These are phyloP conservation scores for Cyclotella baltica DNA, from an alignment of 108 stramenopile species.

Conservation along the genomic window DNA sequence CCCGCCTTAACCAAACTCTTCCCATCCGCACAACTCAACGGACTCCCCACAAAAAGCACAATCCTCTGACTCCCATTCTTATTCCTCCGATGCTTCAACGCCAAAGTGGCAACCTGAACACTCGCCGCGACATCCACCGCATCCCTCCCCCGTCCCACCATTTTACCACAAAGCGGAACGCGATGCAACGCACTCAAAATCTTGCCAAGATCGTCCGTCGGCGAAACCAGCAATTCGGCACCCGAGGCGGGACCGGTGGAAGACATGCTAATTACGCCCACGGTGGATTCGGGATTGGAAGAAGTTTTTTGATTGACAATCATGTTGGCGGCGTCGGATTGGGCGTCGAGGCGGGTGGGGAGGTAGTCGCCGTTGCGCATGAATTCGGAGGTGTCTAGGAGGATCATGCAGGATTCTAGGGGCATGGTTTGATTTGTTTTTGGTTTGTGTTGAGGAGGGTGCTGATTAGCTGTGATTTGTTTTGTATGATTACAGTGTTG, in stretches of 20 bases:
- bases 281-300: constrained; percentile 96
- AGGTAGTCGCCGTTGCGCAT: constrained; percentile 99
- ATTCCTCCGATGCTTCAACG: constrained; percentile 97
- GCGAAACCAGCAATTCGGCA: constrained; percentile 91
- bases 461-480: neutral
- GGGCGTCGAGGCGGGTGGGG: constrained; percentile 97
- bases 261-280: constrained; percentile 89
- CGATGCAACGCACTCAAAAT: constrained; percentile 87
- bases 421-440: constrained; percentile 72
- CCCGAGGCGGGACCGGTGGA: constrained; percentile 65
- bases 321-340: constrained; percentile 97
- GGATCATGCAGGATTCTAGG: constrained; percentile 97
- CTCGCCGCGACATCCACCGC: constrained; percentile 78
- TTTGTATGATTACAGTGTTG: neutral
- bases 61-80: constrained; percentile 98
- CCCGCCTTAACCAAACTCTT: constrained; percentile 82
- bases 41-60: constrained; percentile 92
- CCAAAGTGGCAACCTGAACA: constrained; percentile 95
- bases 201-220: constrained; percentile 96
- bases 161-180: constrained; percentile 54
- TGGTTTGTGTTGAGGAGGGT: neutral
- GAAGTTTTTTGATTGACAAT: constrained; percentile 92
- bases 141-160: constrained; percentile 17
- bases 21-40: constrained; percentile 63
- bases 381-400: constrained; percentile 97